Evolutionary conservation across 306 rosid species (phyloP), one percentile per base, ranked within the genome.

Genomic region (Glycine latifolia): DNA sequence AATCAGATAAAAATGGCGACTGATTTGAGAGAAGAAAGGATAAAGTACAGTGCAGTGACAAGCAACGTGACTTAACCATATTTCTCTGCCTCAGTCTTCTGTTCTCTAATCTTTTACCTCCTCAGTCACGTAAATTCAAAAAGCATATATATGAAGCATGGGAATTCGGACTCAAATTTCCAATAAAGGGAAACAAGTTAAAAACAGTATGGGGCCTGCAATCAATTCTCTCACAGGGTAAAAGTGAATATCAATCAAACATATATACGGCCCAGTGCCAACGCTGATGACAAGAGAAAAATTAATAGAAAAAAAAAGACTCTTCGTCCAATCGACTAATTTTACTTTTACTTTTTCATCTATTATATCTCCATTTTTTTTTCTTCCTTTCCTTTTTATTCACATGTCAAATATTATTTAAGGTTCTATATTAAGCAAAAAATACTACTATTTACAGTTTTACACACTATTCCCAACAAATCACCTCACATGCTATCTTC

Each of bases 1-100:
- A 20, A 20, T 20, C 20, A 20, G 20, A 20, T 20, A 20, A 20
- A 80, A 78, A 76, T 52, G 85, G 87, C 61, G 86, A 83, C 62
- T 89, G 97, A 89, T 85, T 75, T 81, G 91, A 90, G 97, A 71
- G 85, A 58, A 85, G 91, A 60, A 81, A 43, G 81, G 66, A 78
- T 78, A 63, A 75, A 88, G 91, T 80, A 88, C 87, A 76, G 68
- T 50, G 78, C 39, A 60, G 78, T 67, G 91, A 26, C 80, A 84
- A 78, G 92, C 67, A 87, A 88, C 85, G 92, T 91, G 95, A 92
- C 97, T 81, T 67, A 82, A 92, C 90, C 83, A 87, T 75, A 20
- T 83, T 48, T 88, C 9, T 43, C 47, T 26, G 31, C 31, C 31
- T 26, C 31, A 26, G 2, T 43, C 65, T 37, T 78, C 87, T 88